Evolutionary conservation across 495 filamentous ascomycete genomes (phyloP).

Genomic region (Penicillium arizonense): DNA sequence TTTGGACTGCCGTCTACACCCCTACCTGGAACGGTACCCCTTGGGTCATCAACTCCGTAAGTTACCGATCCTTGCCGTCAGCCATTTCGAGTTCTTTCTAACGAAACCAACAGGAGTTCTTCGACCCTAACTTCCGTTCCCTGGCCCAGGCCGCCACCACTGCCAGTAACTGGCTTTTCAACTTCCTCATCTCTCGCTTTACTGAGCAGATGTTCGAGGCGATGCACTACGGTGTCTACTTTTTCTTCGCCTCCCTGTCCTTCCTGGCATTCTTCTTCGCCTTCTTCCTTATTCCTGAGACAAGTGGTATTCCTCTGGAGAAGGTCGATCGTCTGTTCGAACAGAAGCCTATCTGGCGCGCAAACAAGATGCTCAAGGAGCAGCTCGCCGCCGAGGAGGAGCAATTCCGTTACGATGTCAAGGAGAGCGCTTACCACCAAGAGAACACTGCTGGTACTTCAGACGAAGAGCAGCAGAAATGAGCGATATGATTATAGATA

Average conservation of each 20-base stretch:
- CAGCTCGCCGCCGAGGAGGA: constrained; percentile 34
- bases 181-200: constrained; percentile 70
- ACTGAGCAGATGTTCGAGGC: constrained; percentile 71
- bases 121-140: constrained; percentile 59
- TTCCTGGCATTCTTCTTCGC: constrained; percentile 63
- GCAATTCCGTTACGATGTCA: constrained; percentile 34
- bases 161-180: constrained; percentile 72
- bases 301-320: constrained; percentile 53
- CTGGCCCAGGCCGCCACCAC: constrained; percentile 68
- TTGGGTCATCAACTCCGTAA: constrained; percentile 58
- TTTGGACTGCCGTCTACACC: constrained; percentile 74
- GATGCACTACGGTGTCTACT: constrained; percentile 71
- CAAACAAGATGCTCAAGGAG: constrained; percentile 39
- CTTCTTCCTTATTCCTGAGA: constrained; percentile 67
- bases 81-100: neutral
- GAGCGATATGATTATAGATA: neutral
- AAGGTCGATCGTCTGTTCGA: constrained; percentile 56
- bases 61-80: neutral
- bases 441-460: constrained; percentile 11
- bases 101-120: constrained; percentile 45
- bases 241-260: constrained; percentile 74
- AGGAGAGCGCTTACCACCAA: constrained; percentile 22
- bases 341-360: constrained; percentile 51
- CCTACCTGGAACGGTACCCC: constrained; percentile 71
- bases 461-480: neutral